phyloP scores from a whole-genome alignment of 2,329 filamentous ascomycete species.

The Grosmannia huntii region DNA sequence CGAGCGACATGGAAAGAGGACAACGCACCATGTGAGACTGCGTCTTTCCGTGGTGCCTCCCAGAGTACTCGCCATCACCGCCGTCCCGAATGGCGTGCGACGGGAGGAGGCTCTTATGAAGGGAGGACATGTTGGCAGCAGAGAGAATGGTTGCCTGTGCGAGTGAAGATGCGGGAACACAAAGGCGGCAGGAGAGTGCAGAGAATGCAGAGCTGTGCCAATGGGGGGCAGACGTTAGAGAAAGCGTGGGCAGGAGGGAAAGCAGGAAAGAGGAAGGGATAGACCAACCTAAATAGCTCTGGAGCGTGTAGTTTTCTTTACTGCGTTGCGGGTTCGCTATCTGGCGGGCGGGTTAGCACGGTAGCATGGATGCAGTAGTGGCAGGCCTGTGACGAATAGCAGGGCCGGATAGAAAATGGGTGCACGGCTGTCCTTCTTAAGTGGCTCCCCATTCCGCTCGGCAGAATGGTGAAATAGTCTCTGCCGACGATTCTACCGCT shows the following conservation, averaged over 20 bases:
- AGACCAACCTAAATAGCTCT: neutral
- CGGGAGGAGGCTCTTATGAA: conserved; percentile 57
- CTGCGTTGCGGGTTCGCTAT: neutral
- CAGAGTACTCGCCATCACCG: conserved; percentile 36
- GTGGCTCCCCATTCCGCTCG: no score
- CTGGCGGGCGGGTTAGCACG: neutral
- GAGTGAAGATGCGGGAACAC: neutral
- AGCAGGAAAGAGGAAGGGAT: neutral
- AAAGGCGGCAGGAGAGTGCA: neutral
- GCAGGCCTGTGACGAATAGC: neutral
- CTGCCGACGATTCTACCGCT: no score
- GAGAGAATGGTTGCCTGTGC: no score
- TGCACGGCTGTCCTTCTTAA: no score
- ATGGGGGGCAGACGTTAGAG: neutral
- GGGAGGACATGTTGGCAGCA: conserved; percentile 46
- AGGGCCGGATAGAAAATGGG: neutral
- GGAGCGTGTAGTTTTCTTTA: neutral
- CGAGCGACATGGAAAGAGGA: neutral
- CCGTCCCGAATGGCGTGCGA: conserved; percentile 63
- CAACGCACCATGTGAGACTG: conserved; percentile 62
- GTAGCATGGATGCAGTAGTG: neutral
- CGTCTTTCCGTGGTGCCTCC: conserved; percentile 71
- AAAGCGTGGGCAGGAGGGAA: neutral
- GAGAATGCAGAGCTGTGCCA: neutral
- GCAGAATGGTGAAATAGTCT: no score